phyloP scores from a whole-genome alignment of 2,329 filamentous ascomycete genomes.

The Rhynchosporium graminicola region DNA sequence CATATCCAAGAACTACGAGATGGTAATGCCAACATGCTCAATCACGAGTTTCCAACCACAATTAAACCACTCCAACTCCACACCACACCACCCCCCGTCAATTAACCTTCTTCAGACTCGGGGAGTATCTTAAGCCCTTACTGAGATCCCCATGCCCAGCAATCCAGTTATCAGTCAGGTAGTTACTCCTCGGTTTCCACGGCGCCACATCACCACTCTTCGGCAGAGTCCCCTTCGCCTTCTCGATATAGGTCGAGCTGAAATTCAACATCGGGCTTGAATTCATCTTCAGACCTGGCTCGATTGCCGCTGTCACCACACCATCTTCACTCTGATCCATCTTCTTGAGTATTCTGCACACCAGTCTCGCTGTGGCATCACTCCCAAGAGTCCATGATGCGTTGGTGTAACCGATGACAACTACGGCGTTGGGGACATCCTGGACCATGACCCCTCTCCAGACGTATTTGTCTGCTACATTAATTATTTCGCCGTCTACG shows the following conservation, averaged over 20 bases:
- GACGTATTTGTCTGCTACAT: constrained; percentile 52
- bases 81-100: not conserved
- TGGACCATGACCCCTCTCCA: constrained; percentile 69
- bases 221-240: constrained; percentile 32
- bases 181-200: constrained; percentile 37
- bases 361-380: constrained; percentile 43
- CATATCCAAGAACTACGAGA: too few species aligned
- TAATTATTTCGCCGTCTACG: constrained; percentile 55
- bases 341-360: constrained; percentile 38
- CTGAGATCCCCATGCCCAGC: constrained; percentile 35
- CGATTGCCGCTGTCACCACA: constrained; percentile 28
- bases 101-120: constrained; percentile 23
- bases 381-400: constrained; percentile 68
- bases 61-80: too few species aligned
- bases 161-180: constrained; percentile 38
- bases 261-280: constrained; percentile 29
- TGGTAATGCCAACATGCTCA: too few species aligned
- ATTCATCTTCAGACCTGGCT: constrained; percentile 21
- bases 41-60: too few species aligned
- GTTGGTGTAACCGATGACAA: constrained; percentile 66
- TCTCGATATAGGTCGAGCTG: constrained; percentile 35
- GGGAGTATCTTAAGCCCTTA: constrained; percentile 31
- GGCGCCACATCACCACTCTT: constrained; percentile 32
- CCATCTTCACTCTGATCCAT: constrained; percentile 31
- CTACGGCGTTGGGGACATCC: constrained; percentile 62